Conservation (phyloP, 139 green algal species). For the Chlamydomonas eustigma region DNA sequence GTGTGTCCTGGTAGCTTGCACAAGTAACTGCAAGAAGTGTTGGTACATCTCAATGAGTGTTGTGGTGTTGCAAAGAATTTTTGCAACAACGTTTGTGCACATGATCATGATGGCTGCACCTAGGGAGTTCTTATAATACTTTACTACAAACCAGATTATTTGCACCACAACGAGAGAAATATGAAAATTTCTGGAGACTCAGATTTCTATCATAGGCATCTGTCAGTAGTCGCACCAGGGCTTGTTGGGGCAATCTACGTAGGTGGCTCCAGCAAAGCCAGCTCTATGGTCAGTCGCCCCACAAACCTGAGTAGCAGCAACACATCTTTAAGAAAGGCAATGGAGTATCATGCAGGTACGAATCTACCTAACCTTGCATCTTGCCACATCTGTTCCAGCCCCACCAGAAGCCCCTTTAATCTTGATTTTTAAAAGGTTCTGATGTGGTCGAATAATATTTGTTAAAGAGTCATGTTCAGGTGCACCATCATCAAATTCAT, state of each 20-base stretch:
- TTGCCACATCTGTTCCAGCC: conserved; percentile 17
- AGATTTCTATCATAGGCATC: too few species aligned
- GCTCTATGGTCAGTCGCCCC: conserved; percentile 71
- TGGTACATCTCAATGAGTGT: background rate
- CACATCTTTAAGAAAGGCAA: background rate
- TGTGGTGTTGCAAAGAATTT: too few species aligned
- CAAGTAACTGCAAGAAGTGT: conserved; percentile 48
- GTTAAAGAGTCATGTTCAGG: too few species aligned
- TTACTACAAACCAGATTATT: background rate
- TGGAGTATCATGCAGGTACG: conserved; percentile 16
- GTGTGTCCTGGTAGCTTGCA: conserved; percentile 82
- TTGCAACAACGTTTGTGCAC: too few species aligned
- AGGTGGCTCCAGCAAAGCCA: conserved; percentile 76
- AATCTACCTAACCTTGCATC: conserved; percentile 17
- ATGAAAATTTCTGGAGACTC: background rate
- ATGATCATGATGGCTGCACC: too few species aligned
- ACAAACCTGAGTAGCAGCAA: conserved; percentile 65
- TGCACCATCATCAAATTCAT: too few species aligned
- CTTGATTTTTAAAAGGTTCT: conserved; percentile 9
- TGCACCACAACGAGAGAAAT: background rate
- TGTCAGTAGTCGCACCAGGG: too few species aligned
- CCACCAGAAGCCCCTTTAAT: too few species aligned
- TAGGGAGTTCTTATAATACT: too few species aligned
- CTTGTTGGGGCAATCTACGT: conserved; percentile 85
- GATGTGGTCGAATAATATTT: too few species aligned